These are phyloP conservation scores for Phaeomoniella chlamydospora DNA, from an alignment of 2,329 filamentous ascomycete genomes.

Conservation along the genomic window DNA sequence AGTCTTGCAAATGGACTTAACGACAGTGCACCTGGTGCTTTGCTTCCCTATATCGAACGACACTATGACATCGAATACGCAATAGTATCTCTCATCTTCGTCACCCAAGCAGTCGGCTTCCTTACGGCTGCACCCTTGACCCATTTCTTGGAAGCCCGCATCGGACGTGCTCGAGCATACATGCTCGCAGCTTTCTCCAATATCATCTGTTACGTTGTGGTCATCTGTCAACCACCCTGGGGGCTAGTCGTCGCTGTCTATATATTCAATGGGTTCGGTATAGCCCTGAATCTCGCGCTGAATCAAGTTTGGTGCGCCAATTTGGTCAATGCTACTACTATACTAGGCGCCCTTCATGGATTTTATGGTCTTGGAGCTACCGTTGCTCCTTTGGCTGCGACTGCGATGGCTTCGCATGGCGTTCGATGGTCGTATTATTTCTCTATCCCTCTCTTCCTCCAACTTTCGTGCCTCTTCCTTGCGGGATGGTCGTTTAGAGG, in stretches of 20 bases:
- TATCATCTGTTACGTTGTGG: conserved; percentile 46
- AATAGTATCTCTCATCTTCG: conserved; percentile 67
- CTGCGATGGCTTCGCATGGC: conserved; percentile 49
- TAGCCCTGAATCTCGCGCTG: conserved; percentile 35
- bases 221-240: conserved; percentile 57
- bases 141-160: conserved; percentile 44
- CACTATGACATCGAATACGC: conserved; percentile 66
- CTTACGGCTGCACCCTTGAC: conserved; percentile 56
- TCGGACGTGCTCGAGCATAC: conserved; percentile 53
- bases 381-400: conserved; percentile 58
- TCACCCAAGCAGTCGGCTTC: conserved; percentile 64
- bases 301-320: conserved; percentile 44
- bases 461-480: conserved; percentile 41
- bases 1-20: conserved; percentile 58
- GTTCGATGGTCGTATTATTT: conserved; percentile 61
- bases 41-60: conserved; percentile 68
- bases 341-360: conserved; percentile 26
- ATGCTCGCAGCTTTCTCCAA: conserved; percentile 44
- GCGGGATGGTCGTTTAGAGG: conserved; percentile 54
- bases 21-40: conserved; percentile 60
- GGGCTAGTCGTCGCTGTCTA: conserved; percentile 52
- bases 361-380: conserved; percentile 45
- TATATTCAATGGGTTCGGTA: conserved; percentile 46
- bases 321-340: conserved; percentile 33
- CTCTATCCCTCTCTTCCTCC: conserved; percentile 46